Percentiles rank a stretch among this genome's conserved stretches.
Conservation (phyloP, 805 yeast species). For the Candida broadrunensis region DNA sequence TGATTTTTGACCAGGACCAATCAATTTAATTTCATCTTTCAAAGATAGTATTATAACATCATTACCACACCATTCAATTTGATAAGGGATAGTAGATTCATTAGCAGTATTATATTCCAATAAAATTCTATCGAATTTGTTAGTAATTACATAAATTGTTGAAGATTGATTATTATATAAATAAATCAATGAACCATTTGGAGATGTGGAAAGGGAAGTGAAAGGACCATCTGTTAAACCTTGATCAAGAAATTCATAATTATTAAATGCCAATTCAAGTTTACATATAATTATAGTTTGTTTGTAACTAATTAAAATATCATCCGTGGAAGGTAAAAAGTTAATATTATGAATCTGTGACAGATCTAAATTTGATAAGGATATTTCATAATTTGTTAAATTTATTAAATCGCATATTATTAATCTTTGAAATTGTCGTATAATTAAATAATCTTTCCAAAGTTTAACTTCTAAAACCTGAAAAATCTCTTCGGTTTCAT, state of each 20-base stretch:
- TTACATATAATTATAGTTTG: conserved; percentile 23
- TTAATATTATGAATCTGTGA: conserved; percentile 19
- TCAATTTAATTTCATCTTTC: conserved; percentile 60
- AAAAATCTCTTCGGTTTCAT: conserved; percentile 26
- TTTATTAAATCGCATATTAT: conserved; percentile 35
- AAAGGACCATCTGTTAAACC: conserved; percentile 50
- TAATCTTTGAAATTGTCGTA: conserved; percentile 33
- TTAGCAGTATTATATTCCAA: conserved; percentile 43
- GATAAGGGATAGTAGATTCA: conserved; percentile 37
- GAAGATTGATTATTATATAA: conserved; percentile 35
- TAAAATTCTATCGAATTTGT: conserved; percentile 42
- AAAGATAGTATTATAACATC: conserved; percentile 72
- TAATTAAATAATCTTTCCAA: conserved; percentile 43
- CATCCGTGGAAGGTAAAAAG: conserved; percentile 5
- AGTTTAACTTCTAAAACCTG: conserved; percentile 25
- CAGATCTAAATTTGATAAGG: conserved; percentile 18
- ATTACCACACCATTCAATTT: conserved; percentile 79
- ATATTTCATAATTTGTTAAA: conserved; percentile 38
- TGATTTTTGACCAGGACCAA: conserved; percentile 67
- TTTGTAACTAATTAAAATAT: conserved; percentile 22
- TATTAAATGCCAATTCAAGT: conserved; percentile 18
- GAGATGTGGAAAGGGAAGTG: conserved; percentile 41
- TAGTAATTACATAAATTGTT: conserved; percentile 49
- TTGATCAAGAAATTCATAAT: conserved; percentile 32
- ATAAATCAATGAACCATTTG: conserved; percentile 56